These are phyloP conservation scores for Danielia reshetovae DNA, from an alignment of 805 yeast species.

Conservation along the genomic window DNA sequence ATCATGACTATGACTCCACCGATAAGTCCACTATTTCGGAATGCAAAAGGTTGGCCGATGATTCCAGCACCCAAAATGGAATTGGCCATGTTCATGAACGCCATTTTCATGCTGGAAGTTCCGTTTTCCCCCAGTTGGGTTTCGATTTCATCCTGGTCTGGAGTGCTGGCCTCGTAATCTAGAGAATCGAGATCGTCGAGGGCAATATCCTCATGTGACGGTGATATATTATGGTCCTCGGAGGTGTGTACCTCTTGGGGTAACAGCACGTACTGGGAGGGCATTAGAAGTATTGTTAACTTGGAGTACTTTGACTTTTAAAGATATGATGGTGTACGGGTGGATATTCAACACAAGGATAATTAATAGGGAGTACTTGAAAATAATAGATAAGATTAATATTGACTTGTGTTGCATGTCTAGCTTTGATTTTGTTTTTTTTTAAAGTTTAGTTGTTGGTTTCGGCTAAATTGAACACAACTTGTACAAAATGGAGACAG, in stretches of 20 bases:
- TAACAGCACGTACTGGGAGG: slow-evolving; percentile 1
- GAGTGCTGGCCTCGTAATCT: slow-evolving; percentile 1
- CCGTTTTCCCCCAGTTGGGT: slow-evolving; percentile 16
- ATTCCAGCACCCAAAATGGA: slow-evolving; percentile 95
- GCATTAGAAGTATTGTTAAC: too few species aligned
- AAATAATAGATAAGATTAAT: too few species aligned
- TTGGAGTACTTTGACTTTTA: too few species aligned
- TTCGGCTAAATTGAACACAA: too few species aligned
- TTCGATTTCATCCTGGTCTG: background rate
- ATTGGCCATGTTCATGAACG: slow-evolving; percentile 96
- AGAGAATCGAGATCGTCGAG: slow-evolving; percentile 2
- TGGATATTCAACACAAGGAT: too few species aligned
- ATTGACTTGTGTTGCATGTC: too few species aligned
- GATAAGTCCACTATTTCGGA: slow-evolving; percentile 70
- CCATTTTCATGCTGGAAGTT: slow-evolving; percentile 60
- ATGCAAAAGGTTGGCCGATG: slow-evolving; percentile 89
- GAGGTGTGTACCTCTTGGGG: slow-evolving; percentile 1
- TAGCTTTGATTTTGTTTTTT: too few species aligned
- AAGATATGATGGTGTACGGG: too few species aligned
- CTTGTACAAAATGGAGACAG: too few species aligned
- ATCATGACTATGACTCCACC: slow-evolving; percentile 67
- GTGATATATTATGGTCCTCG: background rate
- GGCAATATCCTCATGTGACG: background rate
- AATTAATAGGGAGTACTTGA: too few species aligned
- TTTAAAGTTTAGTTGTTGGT: too few species aligned